phyloP scores from a whole-genome alignment of 2,329 filamentous ascomycete species.

The Trichoderma lentiforme region DNA sequence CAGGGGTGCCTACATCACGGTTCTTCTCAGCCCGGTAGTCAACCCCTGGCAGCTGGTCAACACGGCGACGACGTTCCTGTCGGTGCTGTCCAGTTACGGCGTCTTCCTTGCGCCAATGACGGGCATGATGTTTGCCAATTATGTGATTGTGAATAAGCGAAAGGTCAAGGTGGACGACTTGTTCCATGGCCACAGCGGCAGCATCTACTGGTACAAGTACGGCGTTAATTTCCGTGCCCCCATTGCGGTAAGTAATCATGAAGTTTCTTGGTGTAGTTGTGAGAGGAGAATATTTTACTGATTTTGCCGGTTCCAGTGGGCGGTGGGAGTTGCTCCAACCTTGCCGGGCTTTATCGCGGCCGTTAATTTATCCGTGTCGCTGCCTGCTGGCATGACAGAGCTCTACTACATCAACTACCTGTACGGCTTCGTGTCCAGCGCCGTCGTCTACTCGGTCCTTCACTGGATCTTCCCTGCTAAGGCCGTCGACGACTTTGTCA shows the following conservation, averaged over 20 bases:
- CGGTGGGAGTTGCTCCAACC: constrained; percentile 37
- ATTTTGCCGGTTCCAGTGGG: constrained; percentile 31
- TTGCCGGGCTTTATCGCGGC: constrained; percentile 43
- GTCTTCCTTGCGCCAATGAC: constrained; percentile 40
- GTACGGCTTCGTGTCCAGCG: constrained; percentile 37
- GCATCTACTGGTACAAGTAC: constrained; percentile 41
- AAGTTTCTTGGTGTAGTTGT: neutral
- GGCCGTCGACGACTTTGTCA: constrained; percentile 31
- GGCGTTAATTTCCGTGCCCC: constrained; percentile 41
- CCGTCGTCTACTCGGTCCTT: constrained; percentile 30
- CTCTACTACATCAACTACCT: constrained; percentile 40
- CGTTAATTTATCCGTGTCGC: constrained; percentile 32
- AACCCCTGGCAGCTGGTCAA: constrained; percentile 40
- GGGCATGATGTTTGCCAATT: constrained; percentile 39
- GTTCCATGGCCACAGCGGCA: constrained; percentile 29
- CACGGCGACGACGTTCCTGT: constrained; percentile 35
- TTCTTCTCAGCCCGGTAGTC: constrained; percentile 34
- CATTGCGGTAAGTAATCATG: constrained; percentile 36
- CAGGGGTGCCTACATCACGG: constrained; percentile 37
- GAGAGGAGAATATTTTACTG: neutral
- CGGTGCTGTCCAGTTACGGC: constrained; percentile 36
- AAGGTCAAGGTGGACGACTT: constrained; percentile 38
- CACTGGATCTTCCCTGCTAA: constrained; percentile 31
- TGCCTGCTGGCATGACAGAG: constrained; percentile 37
- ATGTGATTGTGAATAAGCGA: constrained; percentile 31